Base-by-base conservation (phyloP, 2,329 filamentous ascomycete species). In the Blastomyces parvus region DNA sequence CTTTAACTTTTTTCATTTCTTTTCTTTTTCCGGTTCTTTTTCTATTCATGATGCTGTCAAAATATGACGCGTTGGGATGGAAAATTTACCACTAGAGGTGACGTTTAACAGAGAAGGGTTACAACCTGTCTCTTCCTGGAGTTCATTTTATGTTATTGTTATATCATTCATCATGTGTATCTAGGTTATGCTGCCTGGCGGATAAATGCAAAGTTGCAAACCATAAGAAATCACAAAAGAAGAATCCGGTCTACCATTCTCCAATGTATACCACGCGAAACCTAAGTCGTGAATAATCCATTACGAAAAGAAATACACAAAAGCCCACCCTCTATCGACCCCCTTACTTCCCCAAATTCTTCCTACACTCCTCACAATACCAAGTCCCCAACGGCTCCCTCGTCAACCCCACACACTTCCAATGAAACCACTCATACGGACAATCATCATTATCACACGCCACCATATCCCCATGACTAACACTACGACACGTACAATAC, bases 391-490 rank as follows among this genome's bases (percentile, higher is more conserved):
- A 78, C 0, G 85, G 85, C 67, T 85, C 82, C 68, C 82, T 81
- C 53, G 81, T 83, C 69, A 88, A 75, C 25, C 84, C 83, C 60
- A 86, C 84, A 68, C 85, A 88, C 50, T 81, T 83, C 72, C 86
- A 80, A 77, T 88, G 85, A 73, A 88, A 88, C 85, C 85, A 88
- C 71, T 88, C 84, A 66, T 83, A 82, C 14, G 82, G 80, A 74
- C 85, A 88, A 63, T 80, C 77, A 46, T 85, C 83, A 70, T 87
- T 87, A 72, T 88, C 85, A 69, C 85, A 88, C 14, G 84, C 85
- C 50, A 88, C 83, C 85, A 88, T 88, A 69, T 86, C 83, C 22
- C 85, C 85, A 70, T 86, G 86, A 66, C 81, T 84, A 46, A 86
- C 84, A 66, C 83, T 83, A 59, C 84, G 84, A 70, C 85, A 88